Conservation (phyloP, 306 rosid species). For the Aeschynomene evenia region DNA sequence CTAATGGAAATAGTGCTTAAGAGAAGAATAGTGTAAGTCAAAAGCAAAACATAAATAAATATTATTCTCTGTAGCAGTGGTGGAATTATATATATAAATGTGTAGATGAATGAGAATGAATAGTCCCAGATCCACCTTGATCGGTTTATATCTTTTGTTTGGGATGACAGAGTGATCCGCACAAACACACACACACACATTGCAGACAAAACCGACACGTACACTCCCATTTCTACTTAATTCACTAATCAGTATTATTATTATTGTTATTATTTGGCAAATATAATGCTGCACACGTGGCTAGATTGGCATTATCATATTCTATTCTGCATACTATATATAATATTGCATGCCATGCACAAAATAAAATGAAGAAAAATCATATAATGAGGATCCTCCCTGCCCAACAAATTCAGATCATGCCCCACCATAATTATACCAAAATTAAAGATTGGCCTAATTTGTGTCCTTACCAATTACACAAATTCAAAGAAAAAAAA, state of each 20-base stretch:
- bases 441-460: background rate
- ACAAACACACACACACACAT: conserved; percentile 17
- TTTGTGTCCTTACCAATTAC: background rate
- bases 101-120: too few species aligned
- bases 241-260: too few species aligned
- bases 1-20: background rate
- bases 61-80: conserved; percentile 31
- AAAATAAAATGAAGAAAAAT: background rate
- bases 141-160: conserved; percentile 33
- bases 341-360: background rate
- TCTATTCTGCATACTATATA: conserved; percentile 3
- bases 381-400: background rate
- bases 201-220: conserved; percentile 15
- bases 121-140: conserved; percentile 46
- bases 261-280: too few species aligned
- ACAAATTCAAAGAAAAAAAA: background rate
- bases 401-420: background rate
- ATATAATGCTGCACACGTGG: conserved; percentile 27
- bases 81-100: conserved; percentile 15
- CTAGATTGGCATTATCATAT: background rate
- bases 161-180: background rate
- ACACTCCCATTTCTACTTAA: conserved; percentile 31
- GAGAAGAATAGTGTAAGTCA: background rate
- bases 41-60: background rate
- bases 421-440: conserved; percentile 1